Evolutionary conservation across 2,329 filamentous ascomycete genomes (phyloP), one percentile per base, ranked within the genome.

Genomic region (Fonsecaea multimorphosa): DNA sequence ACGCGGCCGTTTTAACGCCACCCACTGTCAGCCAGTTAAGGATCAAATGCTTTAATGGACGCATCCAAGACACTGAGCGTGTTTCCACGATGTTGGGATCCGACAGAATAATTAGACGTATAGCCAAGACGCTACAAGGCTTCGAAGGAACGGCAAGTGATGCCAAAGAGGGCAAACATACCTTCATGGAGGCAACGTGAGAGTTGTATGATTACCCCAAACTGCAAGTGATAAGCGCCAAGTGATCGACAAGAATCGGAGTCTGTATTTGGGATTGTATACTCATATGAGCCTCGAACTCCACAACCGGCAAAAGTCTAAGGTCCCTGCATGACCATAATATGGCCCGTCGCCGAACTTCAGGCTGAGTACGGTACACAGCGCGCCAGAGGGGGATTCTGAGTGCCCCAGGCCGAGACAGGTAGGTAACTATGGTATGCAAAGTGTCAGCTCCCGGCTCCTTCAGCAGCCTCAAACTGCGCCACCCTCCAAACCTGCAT

Each of bases 111-210:
- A 12, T 49, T 7, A 24, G 24, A 24, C 3, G 44, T 11, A n/a
- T 19, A 40, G 2, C 44, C 44, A n/a, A n/a, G 34, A 38, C 34
- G 34, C 9, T 40, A 24, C 11, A 16, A 44, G 31, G 34, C 36
- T 40, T 36, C 19, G 19, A 58, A 44, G 24, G 16, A 27, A 32
- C 14, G 22, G 19, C 14, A 27, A 22, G 36, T n/a, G 24, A 58
- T 58, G 14, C 55, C 40, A 16, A 58, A 58, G 22, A 32, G 24
- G 55, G 55, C 24, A 29, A 32, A 46, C 19, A 19, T 29, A 22
- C 29, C 24, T 22, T 11, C 40, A 46, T 31, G 27, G 16, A 19
- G 55, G 9, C n/a, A 5, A 19, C 3, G 11, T 0, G 22, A n/a
- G 29, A 24, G 44, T 12, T 46, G 22, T 27, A 31, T 7, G 16